phyloP scores from a whole-genome alignment of 495 filamentous ascomycete species.

The Aspergillus mulundensis region DNA sequence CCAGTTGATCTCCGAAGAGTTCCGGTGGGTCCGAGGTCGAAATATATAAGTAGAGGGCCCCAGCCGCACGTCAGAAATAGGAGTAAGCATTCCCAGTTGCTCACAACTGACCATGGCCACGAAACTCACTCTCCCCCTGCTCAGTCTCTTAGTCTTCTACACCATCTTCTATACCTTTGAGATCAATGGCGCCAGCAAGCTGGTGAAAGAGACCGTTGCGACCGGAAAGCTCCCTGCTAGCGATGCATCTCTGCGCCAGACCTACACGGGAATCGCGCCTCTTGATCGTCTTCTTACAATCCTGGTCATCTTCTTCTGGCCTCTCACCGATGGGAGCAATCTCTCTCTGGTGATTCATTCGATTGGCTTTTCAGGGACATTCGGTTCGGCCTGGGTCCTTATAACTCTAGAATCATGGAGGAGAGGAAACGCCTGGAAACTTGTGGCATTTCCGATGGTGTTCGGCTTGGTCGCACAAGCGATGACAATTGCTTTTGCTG shows the following conservation, averaged over 20 bases:
- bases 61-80: neutral
- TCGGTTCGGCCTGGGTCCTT: conserved; percentile 52
- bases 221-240: conserved; percentile 38
- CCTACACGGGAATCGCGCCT: conserved; percentile 47
- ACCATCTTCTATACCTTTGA: conserved; percentile 37
- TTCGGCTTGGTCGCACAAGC: conserved; percentile 54
- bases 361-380: conserved; percentile 50
- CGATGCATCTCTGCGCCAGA: conserved; percentile 34
- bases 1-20: neutral
- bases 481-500: conserved; percentile 48
- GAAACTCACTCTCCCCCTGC: conserved; percentile 35
- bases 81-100: neutral
- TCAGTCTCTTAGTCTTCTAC: conserved; percentile 41
- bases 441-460: conserved; percentile 46
- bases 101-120: conserved; percentile 18
- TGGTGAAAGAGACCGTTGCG: conserved; percentile 25
- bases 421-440: conserved; percentile 47
- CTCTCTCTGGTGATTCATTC: conserved; percentile 43
- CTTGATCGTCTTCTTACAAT: conserved; percentile 46
- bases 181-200: conserved; percentile 37
- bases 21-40: neutral
- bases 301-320: conserved; percentile 53
- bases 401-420: conserved; percentile 54
- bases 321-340: conserved; percentile 47
- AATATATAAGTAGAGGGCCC: neutral